A percentile compares a stretch with the other conserved stretches of the same genome.
phyloP scores from a whole-genome alignment of 371 early-diverging fungal species.

The Apophysomyces elegans region DNA sequence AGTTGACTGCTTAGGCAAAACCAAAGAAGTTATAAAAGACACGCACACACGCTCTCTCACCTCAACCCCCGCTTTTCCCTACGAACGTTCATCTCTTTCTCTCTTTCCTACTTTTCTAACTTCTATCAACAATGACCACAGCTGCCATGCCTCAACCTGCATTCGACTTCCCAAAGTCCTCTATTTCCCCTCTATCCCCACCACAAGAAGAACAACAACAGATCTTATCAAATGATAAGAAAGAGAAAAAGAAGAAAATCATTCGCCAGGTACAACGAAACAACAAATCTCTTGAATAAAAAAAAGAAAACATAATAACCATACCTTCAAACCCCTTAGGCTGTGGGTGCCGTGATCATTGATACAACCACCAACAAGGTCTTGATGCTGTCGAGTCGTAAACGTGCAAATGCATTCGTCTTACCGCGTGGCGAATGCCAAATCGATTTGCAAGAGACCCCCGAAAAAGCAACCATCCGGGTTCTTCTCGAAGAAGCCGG shows the following conservation, averaged over 20 bases:
- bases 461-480: constrained; percentile 44
- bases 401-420: constrained; percentile 40
- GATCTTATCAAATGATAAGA: background rate
- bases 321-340: constrained; percentile 18
- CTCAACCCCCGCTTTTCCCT: too few relatives aligned
- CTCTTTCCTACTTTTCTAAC: background rate
- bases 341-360: constrained; percentile 43
- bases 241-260: background rate
- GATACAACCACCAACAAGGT: constrained; percentile 33
- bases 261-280: background rate
- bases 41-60: too few relatives aligned
- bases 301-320: background rate
- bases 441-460: constrained; percentile 26
- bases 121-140: constrained; percentile 1
- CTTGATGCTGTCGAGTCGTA: constrained; percentile 37
- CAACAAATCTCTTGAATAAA: background rate
- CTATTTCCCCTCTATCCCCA: constrained; percentile 4
- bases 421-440: constrained; percentile 46
- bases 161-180: constrained; percentile 1
- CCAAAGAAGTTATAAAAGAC: constrained; percentile 2
- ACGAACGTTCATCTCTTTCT: background rate
- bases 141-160: constrained; percentile 8
- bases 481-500: constrained; percentile 41
- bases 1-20: constrained; percentile 1
- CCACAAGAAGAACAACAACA: constrained; percentile 3